These are phyloP conservation scores for Aspergillus wentii DNA, from an alignment of 495 filamentous ascomycete genomes.

Conservation along the genomic window DNA sequence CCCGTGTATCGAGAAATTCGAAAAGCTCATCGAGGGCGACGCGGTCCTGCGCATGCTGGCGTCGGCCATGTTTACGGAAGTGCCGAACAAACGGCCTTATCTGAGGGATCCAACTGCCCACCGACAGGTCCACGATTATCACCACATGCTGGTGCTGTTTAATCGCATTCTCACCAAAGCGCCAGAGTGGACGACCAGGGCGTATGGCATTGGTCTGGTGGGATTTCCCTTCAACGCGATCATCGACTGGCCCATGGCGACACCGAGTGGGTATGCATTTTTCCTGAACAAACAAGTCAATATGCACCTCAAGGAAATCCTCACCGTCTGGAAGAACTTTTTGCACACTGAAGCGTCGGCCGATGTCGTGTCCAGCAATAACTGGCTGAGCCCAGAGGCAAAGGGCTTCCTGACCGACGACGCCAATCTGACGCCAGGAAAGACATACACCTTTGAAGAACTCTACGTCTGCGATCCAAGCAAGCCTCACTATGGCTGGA, in stretches of 20 bases:
- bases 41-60: conserved; percentile 4
- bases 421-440: not conserved
- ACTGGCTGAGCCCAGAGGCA: not conserved
- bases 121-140: conserved; percentile 47
- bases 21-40: conserved; percentile 20
- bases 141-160: conserved; percentile 52
- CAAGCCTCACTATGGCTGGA: conserved; percentile 42
- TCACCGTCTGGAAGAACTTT: conserved; percentile 53
- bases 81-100: conserved; percentile 50
- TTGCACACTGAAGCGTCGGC: conserved; percentile 40
- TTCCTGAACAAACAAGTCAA: conserved; percentile 57
- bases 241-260: conserved; percentile 60
- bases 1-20: too few species aligned
- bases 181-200: conserved; percentile 42
- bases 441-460: conserved; percentile 1
- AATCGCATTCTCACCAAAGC: conserved; percentile 49
- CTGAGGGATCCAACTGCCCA: conserved; percentile 46
- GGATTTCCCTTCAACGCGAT: conserved; percentile 56
- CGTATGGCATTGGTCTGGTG: conserved; percentile 43
- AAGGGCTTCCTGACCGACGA: not conserved
- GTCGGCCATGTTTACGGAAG: conserved; percentile 51
- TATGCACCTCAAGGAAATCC: conserved; percentile 48
- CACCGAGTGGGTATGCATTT: conserved; percentile 47
- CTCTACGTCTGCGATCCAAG: conserved; percentile 32
- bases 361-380: conserved; percentile 35